phyloP scores from a whole-genome alignment of 2,329 filamentous ascomycete genomes.

The Aspergillus ibericus region DNA sequence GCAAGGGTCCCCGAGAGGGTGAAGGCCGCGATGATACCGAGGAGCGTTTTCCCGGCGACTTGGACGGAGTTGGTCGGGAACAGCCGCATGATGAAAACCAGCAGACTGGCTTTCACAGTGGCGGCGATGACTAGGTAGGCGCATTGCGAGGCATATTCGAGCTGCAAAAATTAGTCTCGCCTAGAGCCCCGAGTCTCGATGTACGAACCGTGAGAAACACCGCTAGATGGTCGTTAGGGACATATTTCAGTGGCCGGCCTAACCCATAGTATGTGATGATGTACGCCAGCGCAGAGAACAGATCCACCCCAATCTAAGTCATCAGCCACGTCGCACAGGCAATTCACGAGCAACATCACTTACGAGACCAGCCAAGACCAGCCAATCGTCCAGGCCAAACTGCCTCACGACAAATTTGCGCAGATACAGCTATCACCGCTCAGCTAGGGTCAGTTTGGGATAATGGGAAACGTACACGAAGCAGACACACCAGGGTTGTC shows the following conservation, averaged over 20 bases:
- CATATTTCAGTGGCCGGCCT: conserved; percentile 1
- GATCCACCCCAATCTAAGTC: conserved; percentile 10
- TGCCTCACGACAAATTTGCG: conserved; percentile 14
- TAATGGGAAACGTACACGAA: background rate
- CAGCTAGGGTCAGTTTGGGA: background rate
- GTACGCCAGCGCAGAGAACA: conserved; percentile 17
- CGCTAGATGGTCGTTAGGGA: conserved; percentile 10
- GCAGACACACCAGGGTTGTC: conserved; percentile 1
- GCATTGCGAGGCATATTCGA: conserved; percentile 10
- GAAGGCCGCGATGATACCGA: conserved; percentile 4
- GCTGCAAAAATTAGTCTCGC: background rate
- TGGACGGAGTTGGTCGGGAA: conserved; percentile 7
- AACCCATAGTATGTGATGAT: conserved; percentile 13
- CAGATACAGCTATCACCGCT: conserved; percentile 14
- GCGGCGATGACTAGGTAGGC: conserved; percentile 9
- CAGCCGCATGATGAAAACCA: conserved; percentile 11
- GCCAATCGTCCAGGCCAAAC: conserved; percentile 19
- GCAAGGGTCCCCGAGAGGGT: conserved; percentile 10
- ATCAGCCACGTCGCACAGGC: background rate
- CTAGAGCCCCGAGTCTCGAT: background rate
- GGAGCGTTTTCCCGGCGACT: background rate
- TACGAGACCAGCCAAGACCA: conserved; percentile 17
- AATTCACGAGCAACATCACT: background rate
- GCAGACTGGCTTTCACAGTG: conserved; percentile 7
- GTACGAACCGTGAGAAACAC: conserved; percentile 11